Conservation (phyloP, 495 filamentous ascomycete species). For the Trichoderma asperelloides region DNA sequence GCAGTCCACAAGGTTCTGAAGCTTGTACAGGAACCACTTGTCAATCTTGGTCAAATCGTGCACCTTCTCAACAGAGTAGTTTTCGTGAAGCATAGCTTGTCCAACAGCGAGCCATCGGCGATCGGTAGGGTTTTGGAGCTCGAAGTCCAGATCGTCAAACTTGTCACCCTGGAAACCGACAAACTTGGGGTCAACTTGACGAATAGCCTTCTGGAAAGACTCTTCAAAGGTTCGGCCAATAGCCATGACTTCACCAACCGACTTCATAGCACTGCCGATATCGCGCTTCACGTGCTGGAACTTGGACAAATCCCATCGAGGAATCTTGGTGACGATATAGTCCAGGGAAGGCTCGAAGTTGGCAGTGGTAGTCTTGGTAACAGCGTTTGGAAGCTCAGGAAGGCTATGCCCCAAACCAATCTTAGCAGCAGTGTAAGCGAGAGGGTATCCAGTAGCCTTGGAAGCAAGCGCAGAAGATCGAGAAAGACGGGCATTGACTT, state of each 20-base stretch:
- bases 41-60: slow-evolving; percentile 95
- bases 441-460: slow-evolving; percentile 93
- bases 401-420: slow-evolving; percentile 91
- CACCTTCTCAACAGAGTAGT: slow-evolving; percentile 80
- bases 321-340: slow-evolving; percentile 97
- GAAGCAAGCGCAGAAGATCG: slow-evolving; percentile 94
- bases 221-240: slow-evolving; percentile 98
- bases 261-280: slow-evolving; percentile 97
- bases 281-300: slow-evolving; percentile 98
- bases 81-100: slow-evolving; percentile 95
- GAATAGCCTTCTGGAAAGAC: slow-evolving; percentile 97
- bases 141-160: slow-evolving; percentile 87
- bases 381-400: slow-evolving; percentile 91
- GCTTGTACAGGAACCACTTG: slow-evolving; percentile 96
- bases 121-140: slow-evolving; percentile 84
- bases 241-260: slow-evolving; percentile 97
- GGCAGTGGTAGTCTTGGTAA: slow-evolving; percentile 95
- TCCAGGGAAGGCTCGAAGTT: slow-evolving; percentile 98
- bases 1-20: slow-evolving; percentile 90
- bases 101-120: slow-evolving; percentile 94
- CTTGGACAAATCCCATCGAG: slow-evolving; percentile 93
- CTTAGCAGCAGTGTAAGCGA: slow-evolving; percentile 95
- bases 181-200: slow-evolving; percentile 88
- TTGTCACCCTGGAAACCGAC: slow-evolving; percentile 90
- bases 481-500: slow-evolving; percentile 96